Percentiles rank a stretch among this genome's conserved stretches.
phyloP scores from a whole-genome alignment of 2,329 filamentous ascomycete genomes.

The Periconia macrospinosa region DNA sequence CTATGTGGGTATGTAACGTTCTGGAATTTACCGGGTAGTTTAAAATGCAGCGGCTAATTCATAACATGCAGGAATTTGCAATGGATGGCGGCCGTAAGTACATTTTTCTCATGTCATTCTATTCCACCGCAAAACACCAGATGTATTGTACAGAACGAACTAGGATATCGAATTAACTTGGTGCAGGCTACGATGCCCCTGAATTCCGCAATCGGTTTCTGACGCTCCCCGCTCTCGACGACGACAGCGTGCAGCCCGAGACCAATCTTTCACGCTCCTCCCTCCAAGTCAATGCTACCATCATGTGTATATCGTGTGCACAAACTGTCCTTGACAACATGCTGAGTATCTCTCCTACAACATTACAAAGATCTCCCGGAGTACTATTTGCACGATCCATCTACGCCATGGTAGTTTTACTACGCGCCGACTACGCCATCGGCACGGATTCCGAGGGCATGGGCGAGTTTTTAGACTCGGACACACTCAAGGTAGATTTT shows the following conservation, averaged over 20 bases:
- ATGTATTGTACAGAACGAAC: background rate
- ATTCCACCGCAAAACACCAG: background rate
- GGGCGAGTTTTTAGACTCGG: constrained; percentile 34
- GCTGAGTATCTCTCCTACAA: constrained; percentile 18
- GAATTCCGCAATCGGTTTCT: constrained; percentile 38
- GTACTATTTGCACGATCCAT: constrained; percentile 35
- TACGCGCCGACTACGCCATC: constrained; percentile 41
- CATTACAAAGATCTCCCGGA: constrained; percentile 29
- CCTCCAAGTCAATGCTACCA: constrained; percentile 40
- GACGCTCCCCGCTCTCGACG: constrained; percentile 36
- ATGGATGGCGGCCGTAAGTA: constrained; percentile 37
- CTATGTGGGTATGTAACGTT: constrained; percentile 27
- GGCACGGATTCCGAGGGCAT: constrained; percentile 36
- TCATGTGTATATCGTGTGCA: constrained; percentile 35
- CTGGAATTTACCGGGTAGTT: too few relatives aligned
- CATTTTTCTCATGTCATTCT: background rate
- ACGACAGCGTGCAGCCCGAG: constrained; percentile 36
- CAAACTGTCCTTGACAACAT: constrained; percentile 38
- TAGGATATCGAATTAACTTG: background rate
- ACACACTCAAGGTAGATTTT: constrained; percentile 33
- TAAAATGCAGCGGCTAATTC: background rate
- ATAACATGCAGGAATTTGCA: constrained; percentile 26
- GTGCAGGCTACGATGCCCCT: constrained; percentile 32
- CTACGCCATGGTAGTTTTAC: constrained; percentile 33
- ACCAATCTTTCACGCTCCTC: constrained; percentile 34